Evolutionary conservation across 2,329 filamentous ascomycete genomes (phyloP).

Genomic region (Sporothrix mexicana): DNA sequence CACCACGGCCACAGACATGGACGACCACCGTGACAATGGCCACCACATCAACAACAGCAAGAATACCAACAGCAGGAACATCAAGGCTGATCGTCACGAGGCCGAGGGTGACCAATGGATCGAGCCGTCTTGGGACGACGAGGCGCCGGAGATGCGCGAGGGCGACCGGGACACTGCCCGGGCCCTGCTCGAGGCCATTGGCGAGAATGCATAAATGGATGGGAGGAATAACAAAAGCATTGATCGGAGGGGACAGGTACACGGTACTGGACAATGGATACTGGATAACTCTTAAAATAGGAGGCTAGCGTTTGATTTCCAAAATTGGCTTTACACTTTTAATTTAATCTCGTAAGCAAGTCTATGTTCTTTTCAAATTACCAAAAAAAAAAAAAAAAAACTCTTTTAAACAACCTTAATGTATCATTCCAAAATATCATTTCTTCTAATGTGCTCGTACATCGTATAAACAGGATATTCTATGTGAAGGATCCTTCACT

Average conservation of each 20-base stretch:
- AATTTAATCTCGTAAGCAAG: not conserved
- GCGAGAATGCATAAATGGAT: slow-evolving; percentile 37
- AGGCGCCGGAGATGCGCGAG: slow-evolving; percentile 35
- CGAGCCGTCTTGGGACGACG: slow-evolving; percentile 45
- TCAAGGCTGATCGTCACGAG: slow-evolving; percentile 10
- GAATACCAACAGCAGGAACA: slow-evolving; percentile 31
- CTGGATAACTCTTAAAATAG: not conserved
- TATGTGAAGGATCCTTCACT: not conserved
- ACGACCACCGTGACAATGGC: not conserved
- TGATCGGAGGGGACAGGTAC: not conserved
- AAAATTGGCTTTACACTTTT: not conserved
- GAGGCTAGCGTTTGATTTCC: not conserved
- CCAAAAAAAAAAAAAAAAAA: not conserved
- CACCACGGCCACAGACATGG: slow-evolving; percentile 2
- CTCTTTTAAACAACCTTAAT: not conserved
- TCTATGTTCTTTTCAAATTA: not conserved
- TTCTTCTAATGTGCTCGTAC: not conserved
- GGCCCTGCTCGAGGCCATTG: slow-evolving; percentile 49
- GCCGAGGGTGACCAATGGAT: slow-evolving; percentile 49
- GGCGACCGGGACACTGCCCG: slow-evolving; percentile 49
- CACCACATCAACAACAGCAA: slow-evolving; percentile 33
- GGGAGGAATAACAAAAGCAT: slow-evolving; percentile 9
- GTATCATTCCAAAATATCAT: not conserved
- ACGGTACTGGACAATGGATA: not conserved
- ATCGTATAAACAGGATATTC: not conserved